Conservation (phyloP, 805 yeast genomes). For the Cyberlindnera americana region DNA sequence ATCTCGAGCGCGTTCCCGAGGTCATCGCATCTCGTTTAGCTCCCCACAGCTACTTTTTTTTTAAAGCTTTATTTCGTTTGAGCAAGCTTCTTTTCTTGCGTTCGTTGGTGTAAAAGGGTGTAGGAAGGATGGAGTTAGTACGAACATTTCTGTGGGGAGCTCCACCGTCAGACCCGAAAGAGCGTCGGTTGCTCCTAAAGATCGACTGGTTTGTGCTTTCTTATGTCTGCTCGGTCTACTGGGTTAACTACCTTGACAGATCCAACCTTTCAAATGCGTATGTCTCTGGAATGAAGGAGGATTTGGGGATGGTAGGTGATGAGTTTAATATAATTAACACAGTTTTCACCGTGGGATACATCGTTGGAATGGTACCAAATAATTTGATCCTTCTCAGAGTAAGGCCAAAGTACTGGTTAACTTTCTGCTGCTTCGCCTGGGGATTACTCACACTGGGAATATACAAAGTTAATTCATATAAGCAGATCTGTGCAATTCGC, state of each 20-base stretch:
- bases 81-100: too few relatives aligned
- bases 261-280: slow-evolving; percentile 56
- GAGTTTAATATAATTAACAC: slow-evolving; percentile 52
- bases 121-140: not conserved
- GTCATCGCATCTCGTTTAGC: slow-evolving; percentile 1
- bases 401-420: slow-evolving; percentile 55
- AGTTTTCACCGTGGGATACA: slow-evolving; percentile 57
- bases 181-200: slow-evolving; percentile 22
- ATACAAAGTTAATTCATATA: slow-evolving; percentile 43
- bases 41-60: not conserved
- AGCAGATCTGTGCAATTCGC: slow-evolving; percentile 52
- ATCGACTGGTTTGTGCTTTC: slow-evolving; percentile 27
- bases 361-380: slow-evolving; percentile 59
- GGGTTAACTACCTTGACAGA: slow-evolving; percentile 55
- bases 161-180: slow-evolving; percentile 24
- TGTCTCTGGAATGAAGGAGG: slow-evolving; percentile 66
- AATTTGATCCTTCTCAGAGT: slow-evolving; percentile 49
- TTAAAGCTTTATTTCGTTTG: too few relatives aligned
- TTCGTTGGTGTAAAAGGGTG: not conserved
- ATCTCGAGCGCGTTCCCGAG: too few relatives aligned
- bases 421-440: slow-evolving; percentile 54
- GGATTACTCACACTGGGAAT: slow-evolving; percentile 50
- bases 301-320: slow-evolving; percentile 42
- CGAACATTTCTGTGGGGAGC: slow-evolving; percentile 25
- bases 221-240: slow-evolving; percentile 23